phyloP scores from a whole-genome alignment of 768 basidiomycete genomes.

The Gymnopilus dilepis region DNA sequence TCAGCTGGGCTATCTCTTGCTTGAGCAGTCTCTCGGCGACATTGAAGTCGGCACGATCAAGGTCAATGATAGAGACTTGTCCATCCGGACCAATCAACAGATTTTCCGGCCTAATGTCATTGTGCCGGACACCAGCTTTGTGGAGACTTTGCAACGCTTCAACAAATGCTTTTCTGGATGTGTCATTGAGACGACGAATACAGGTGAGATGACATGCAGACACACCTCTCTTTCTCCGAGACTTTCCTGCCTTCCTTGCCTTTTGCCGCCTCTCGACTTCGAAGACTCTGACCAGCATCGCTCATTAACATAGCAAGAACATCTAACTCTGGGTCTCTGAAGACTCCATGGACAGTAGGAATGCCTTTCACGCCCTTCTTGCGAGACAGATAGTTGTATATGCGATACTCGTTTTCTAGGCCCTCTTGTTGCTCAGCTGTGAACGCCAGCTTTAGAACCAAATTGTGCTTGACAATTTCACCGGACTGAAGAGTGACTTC shows the following conservation, averaged over 20 bases:
- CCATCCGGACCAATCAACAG: constrained; percentile 1
- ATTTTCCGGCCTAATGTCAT: constrained; percentile 30
- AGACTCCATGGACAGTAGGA: background rate
- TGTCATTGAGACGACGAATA: no score
- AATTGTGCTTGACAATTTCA: background rate
- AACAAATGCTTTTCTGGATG: constrained; percentile 23
- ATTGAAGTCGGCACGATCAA: constrained; percentile 12
- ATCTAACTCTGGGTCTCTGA: background rate
- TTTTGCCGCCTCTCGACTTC: background rate
- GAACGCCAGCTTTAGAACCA: constrained; percentile 12
- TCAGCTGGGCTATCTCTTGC: background rate
- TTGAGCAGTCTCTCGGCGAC: background rate
- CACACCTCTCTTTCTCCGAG: no score
- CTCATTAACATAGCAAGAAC: background rate
- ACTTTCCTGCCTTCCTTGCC: background rate
- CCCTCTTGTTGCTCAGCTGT: background rate
- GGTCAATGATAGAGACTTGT: background rate
- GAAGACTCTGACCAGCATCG: background rate
- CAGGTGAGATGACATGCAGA: no score
- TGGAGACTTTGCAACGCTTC: constrained; percentile 27
- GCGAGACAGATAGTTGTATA: background rate
- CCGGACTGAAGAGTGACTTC: background rate
- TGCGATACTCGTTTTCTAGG: background rate
- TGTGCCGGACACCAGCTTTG: constrained; percentile 28
- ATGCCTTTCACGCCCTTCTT: background rate